Evolutionary conservation across 2,329 filamentous ascomycete genomes (phyloP).

Genomic region (Beauveria medogensis): DNA sequence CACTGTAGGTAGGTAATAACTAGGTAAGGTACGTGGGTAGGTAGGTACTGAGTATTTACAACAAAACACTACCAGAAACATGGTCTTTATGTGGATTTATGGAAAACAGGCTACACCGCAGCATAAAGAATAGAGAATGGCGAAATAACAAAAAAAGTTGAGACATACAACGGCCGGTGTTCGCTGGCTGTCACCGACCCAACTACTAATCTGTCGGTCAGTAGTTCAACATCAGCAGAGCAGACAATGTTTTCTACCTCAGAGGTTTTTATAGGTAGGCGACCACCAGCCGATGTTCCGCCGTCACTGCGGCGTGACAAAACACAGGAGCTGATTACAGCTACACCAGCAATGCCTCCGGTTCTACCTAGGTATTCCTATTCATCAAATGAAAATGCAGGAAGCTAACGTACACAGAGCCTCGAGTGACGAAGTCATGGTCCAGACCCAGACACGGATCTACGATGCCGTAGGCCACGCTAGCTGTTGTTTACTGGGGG

Average conservation of each 20-base stretch:
- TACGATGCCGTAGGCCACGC: not conserved
- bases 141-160: not conserved
- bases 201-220: not conserved
- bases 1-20: too few species aligned
- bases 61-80: not conserved
- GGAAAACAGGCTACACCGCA: not conserved
- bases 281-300: too few species aligned
- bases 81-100: not conserved
- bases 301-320: too few species aligned
- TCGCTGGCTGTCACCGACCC: not conserved
- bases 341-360: too few species aligned
- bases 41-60: not conserved
- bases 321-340: too few species aligned
- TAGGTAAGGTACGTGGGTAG: too few species aligned
- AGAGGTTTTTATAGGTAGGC: too few species aligned
- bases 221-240: not conserved
- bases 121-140: not conserved
- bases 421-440: not conserved
- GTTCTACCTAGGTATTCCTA: too few species aligned
- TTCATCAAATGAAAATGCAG: too few species aligned
- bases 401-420: too few species aligned
- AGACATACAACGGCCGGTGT: not conserved
- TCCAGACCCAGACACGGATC: not conserved
- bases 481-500: not conserved
- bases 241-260: not conserved